Evolutionary conservation across 1,139 yeast species (phyloP).

Genomic region (Kodamaea plutei): DNA sequence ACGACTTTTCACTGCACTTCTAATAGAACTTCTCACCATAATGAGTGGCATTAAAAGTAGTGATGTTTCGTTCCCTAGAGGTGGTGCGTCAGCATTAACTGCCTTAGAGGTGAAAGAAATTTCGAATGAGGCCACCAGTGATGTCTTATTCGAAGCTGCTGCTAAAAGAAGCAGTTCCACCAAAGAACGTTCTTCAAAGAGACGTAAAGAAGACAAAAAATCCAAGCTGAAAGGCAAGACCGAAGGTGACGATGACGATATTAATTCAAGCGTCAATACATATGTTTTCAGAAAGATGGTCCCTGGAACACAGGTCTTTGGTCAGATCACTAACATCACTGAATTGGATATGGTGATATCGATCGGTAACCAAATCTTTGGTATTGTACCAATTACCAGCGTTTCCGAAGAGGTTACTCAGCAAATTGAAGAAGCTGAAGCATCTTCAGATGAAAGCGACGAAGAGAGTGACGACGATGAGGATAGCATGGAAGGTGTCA

Average conservation of each 20-base stretch:
- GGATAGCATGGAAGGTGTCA: constrained; percentile 23
- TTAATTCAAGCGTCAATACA: constrained; percentile 51
- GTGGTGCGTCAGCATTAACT: constrained; percentile 81
- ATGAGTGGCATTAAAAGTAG: constrained; percentile 29
- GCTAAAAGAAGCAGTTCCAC: constrained; percentile 27
- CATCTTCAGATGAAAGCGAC: constrained; percentile 37
- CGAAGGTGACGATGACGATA: constrained; percentile 30
- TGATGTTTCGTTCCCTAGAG: constrained; percentile 90
- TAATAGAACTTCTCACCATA: constrained; percentile 1
- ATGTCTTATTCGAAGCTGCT: constrained; percentile 61
- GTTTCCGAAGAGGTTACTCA: constrained; percentile 62
- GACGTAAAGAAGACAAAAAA: constrained; percentile 26
- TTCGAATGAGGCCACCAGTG: constrained; percentile 86
- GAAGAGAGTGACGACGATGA: constrained; percentile 44
- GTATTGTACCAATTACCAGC: constrained; percentile 74
- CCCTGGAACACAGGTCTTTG: constrained; percentile 72
- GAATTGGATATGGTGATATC: constrained; percentile 64
- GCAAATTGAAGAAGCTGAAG: constrained; percentile 49
- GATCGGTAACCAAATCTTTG: constrained; percentile 79
- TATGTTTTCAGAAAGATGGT: constrained; percentile 57
- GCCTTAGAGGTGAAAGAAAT: constrained; percentile 92
- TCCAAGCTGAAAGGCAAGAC: constrained; percentile 13
- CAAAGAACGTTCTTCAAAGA: constrained; percentile 23
- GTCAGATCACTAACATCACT: constrained; percentile 63
- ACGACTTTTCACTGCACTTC: constrained; percentile 4